phyloP scores from a whole-genome alignment of 2,329 filamentous ascomycete genomes.

The Fusarium nisikadoi region DNA sequence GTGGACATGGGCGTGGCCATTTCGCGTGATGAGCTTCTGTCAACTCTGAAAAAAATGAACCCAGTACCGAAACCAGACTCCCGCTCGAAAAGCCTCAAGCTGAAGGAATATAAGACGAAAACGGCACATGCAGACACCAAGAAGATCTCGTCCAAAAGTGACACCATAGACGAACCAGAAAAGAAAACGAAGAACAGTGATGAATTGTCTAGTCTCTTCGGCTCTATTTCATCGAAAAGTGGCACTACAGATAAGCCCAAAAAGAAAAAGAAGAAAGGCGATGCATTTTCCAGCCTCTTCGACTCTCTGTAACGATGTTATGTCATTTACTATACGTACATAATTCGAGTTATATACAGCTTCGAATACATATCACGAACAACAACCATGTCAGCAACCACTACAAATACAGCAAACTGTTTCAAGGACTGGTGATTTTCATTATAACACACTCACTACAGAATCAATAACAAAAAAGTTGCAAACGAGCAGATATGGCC shows the following conservation, averaged over 20 bases:
- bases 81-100: not conserved
- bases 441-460: constrained; percentile 42
- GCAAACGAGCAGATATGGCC: constrained; percentile 35
- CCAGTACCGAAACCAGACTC: not conserved
- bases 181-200: constrained; percentile 67
- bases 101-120: constrained; percentile 16
- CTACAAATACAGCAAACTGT: not conserved
- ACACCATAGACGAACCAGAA: constrained; percentile 55
- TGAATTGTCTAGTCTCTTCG: constrained; percentile 74
- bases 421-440: constrained; percentile 36
- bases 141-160: constrained; percentile 49
- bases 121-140: constrained; percentile 3
- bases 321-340: not conserved
- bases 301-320: constrained; percentile 57
- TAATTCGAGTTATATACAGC: not conserved
- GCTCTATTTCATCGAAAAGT: constrained; percentile 48
- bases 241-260: constrained; percentile 54
- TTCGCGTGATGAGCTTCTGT: constrained; percentile 39
- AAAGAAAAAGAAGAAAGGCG: constrained; percentile 67
- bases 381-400: not conserved
- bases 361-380: not conserved
- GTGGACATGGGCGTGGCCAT: constrained; percentile 46
- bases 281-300: constrained; percentile 77
- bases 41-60: constrained; percentile 8
- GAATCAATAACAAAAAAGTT: constrained; percentile 33